Evolutionary conservation across 305 asterid species (phyloP).

Genomic region (Fraxinus paxiana): DNA sequence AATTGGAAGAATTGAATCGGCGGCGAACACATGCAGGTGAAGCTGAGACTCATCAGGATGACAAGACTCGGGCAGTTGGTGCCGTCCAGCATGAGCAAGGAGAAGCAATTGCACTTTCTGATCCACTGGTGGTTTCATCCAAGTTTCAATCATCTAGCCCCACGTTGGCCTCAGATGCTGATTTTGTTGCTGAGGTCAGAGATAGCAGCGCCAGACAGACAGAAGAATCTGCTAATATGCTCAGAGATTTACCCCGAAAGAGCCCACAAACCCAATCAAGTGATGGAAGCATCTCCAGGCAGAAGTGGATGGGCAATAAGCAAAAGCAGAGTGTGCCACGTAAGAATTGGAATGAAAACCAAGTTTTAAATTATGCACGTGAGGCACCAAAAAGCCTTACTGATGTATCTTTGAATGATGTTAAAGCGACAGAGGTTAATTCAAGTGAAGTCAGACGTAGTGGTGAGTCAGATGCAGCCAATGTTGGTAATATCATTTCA

Average conservation of each 20-base stretch:
- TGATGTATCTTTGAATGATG: slow-evolving; percentile 30
- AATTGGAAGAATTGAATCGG: slow-evolving; percentile 87
- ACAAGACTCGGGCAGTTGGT: slow-evolving; percentile 26
- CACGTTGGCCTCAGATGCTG: slow-evolving; percentile 28
- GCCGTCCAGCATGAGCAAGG: slow-evolving; percentile 34
- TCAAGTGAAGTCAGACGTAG: slow-evolving; percentile 31
- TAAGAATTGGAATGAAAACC: slow-evolving; percentile 41
- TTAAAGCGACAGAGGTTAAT: slow-evolving; percentile 30
- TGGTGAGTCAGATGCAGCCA: slow-evolving; percentile 35
- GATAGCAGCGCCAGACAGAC: slow-evolving; percentile 27
- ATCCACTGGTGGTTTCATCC: slow-evolving; percentile 31
- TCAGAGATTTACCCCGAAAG: slow-evolving; percentile 31
- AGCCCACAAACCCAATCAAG: slow-evolving; percentile 18
- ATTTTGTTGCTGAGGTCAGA: slow-evolving; percentile 26
- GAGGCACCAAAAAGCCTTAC: slow-evolving; percentile 36
- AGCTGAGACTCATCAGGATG: slow-evolving; percentile 35
- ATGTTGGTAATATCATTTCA: slow-evolving; percentile 28
- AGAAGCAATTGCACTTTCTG: slow-evolving; percentile 32
- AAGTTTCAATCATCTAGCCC: slow-evolving; percentile 33
- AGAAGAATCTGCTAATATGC: slow-evolving; percentile 36
- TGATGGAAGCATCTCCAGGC: slow-evolving; percentile 48
- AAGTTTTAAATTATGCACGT: slow-evolving; percentile 22
- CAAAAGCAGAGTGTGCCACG: slow-evolving; percentile 48
- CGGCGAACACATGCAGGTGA: slow-evolving; percentile 61
- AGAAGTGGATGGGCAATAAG: slow-evolving; percentile 49